phyloP scores from a whole-genome alignment of 352 stramenopile genomes.

The Phytophthora pinifolia region DNA sequence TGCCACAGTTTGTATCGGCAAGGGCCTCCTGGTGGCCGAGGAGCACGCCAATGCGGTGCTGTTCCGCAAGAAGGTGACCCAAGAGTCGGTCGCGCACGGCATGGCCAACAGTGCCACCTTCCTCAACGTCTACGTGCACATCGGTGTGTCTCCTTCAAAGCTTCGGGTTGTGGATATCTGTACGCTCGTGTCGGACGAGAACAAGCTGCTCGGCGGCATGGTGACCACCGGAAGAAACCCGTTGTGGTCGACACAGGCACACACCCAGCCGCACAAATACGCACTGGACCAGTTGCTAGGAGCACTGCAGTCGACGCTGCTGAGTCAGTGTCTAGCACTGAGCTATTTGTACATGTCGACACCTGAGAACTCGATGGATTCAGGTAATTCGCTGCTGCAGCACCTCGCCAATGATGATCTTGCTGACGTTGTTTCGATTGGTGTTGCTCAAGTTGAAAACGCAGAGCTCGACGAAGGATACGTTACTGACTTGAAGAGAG shows the following conservation, averaged over 20 bases:
- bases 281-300: slow-evolving; percentile 66
- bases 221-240: slow-evolving; percentile 40
- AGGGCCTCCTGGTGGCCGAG: slow-evolving; percentile 64
- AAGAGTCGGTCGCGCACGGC: slow-evolving; percentile 62
- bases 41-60: slow-evolving; percentile 59
- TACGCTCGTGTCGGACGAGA: slow-evolving; percentile 62
- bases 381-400: slow-evolving; percentile 28
- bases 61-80: slow-evolving; percentile 68
- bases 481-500: slow-evolving; percentile 56
- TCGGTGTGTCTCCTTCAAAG: slow-evolving; percentile 79
- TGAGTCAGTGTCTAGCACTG: slow-evolving; percentile 65
- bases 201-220: slow-evolving; percentile 61
- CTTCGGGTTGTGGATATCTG: slow-evolving; percentile 74
- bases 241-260: slow-evolving; percentile 35
- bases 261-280: slow-evolving; percentile 47
- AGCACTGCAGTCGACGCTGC: slow-evolving; percentile 66
- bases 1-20: slow-evolving; percentile 73
- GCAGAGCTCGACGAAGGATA: slow-evolving; percentile 76
- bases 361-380: slow-evolving; percentile 65
- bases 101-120: slow-evolving; percentile 68
- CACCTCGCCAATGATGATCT: background rate
- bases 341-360: slow-evolving; percentile 81
- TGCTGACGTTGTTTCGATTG: slow-evolving; percentile 2
- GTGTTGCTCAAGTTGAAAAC: slow-evolving; percentile 26
- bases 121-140: slow-evolving; percentile 70